These are phyloP conservation scores for Pyrenophora teres DNA, from an alignment of 2,329 filamentous ascomycete species.

Conservation along the genomic window DNA sequence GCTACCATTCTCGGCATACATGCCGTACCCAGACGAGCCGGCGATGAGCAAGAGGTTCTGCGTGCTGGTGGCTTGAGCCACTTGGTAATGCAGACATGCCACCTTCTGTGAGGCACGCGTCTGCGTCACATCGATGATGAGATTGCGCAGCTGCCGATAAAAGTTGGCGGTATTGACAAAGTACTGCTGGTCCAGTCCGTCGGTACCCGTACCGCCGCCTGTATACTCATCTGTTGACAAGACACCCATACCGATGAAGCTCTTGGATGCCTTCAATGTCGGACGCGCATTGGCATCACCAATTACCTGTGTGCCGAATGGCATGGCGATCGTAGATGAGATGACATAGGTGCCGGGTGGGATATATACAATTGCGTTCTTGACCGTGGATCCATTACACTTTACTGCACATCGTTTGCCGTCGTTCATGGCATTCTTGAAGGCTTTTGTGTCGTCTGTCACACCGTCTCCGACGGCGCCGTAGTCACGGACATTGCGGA, in stretches of 20 bases:
- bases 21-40: too few species aligned
- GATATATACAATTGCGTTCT: background rate
- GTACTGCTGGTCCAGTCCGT: too few species aligned
- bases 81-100: too few species aligned
- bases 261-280: background rate
- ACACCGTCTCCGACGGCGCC: slow-evolving; percentile 1
- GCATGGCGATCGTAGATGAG: background rate
- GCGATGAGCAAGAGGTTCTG: too few species aligned
- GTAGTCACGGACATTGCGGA: background rate
- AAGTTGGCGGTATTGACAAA: too few species aligned
- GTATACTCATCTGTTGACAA: too few species aligned
- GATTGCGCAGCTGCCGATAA: too few species aligned
- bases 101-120: too few species aligned
- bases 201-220: too few species aligned
- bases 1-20: too few species aligned
- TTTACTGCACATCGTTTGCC: background rate
- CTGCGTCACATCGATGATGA: too few species aligned
- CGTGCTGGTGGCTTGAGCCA: too few species aligned
- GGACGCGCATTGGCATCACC: background rate
- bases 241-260: background rate
- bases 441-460: background rate
- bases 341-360: slow-evolving; percentile 3
- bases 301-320: background rate
- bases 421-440: background rate
- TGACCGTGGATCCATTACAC: background rate